phyloP scores from a whole-genome alignment of 345 rosid genomes.

The Aquilaria malaccensis region DNA sequence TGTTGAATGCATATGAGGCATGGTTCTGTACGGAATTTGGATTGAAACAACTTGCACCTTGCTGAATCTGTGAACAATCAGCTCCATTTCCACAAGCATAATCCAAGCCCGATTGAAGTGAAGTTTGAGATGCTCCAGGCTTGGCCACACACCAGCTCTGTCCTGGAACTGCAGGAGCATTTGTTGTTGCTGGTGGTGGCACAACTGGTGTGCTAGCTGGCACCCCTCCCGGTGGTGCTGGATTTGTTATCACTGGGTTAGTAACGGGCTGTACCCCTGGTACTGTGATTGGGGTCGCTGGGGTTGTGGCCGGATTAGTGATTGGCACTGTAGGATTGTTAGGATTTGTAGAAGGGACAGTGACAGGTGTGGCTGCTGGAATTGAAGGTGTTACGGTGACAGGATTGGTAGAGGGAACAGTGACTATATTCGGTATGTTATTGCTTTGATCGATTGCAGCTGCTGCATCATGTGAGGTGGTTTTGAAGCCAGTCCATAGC shows the following conservation, averaged over 20 bases:
- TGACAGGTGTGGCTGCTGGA: slow-evolving; percentile 43
- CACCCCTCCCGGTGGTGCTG: slow-evolving; percentile 42
- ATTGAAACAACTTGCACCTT: slow-evolving; percentile 74
- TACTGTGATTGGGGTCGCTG: slow-evolving; percentile 38
- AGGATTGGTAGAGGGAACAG: slow-evolving; percentile 43
- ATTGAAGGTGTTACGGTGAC: slow-evolving; percentile 30
- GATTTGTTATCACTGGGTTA: slow-evolving; percentile 66
- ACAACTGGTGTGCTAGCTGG: slow-evolving; percentile 37
- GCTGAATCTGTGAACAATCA: slow-evolving; percentile 85
- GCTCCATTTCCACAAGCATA: slow-evolving; percentile 89
- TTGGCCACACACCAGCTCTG: slow-evolving; percentile 91
- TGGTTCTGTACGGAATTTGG: slow-evolving; percentile 68
- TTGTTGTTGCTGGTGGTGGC: slow-evolving; percentile 49
- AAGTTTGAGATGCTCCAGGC: slow-evolving; percentile 43
- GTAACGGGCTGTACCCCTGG: slow-evolving; percentile 54
- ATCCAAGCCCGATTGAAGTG: slow-evolving; percentile 73
- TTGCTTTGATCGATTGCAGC: slow-evolving; percentile 22
- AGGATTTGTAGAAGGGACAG: slow-evolving; percentile 38
- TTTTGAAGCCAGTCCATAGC: slow-evolving; percentile 20
- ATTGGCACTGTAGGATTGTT: slow-evolving; percentile 38
- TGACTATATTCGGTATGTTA: slow-evolving; percentile 51
- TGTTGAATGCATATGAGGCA: slow-evolving; percentile 91
- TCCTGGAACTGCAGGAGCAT: slow-evolving; percentile 60
- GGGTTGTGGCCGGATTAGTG: slow-evolving; percentile 36
- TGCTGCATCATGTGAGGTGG: slow-evolving; percentile 35